Percentiles rank a stretch among this genome's conserved stretches.
phyloP scores from a whole-genome alignment of 192 early-diverging fungal species.

The Piromyces sp. region DNA sequence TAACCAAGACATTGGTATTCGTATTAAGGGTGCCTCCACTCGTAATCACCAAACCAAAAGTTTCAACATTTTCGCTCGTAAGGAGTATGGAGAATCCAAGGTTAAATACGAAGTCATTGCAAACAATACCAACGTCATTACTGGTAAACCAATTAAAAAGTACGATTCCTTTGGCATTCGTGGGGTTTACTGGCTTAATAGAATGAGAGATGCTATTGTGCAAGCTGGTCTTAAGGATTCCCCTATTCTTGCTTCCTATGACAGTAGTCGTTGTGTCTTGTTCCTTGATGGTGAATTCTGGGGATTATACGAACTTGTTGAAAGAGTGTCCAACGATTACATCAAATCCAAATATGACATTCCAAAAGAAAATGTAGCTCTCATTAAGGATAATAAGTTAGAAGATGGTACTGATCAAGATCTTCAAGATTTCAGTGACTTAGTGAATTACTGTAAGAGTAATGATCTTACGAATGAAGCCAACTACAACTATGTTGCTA shows the following conservation, averaged over 20 bases:
- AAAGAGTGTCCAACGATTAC: neutral
- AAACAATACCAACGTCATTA: neutral
- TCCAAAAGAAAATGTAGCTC: neutral
- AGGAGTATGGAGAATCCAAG: neutral
- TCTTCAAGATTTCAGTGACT: neutral
- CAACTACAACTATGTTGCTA: neutral
- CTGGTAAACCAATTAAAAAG: neutral
- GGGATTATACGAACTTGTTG: neutral
- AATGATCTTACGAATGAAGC: neutral
- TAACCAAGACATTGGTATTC: neutral
- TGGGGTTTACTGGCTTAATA: neutral
- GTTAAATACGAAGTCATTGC: neutral
- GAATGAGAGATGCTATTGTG: neutral
- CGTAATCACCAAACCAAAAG: neutral
- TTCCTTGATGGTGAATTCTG: neutral
- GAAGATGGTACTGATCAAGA: neutral
- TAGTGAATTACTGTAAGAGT: neutral
- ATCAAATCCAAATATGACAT: neutral
- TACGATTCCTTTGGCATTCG: neutral
- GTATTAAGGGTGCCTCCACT: neutral
- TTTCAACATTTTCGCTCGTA: neutral
- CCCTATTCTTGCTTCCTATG: neutral
- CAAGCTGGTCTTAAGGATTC: neutral
- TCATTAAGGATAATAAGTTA: neutral
- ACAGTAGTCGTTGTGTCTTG: neutral